Conservation (phyloP, 805 yeast species). For the Tetrapisispora arboricola region DNA sequence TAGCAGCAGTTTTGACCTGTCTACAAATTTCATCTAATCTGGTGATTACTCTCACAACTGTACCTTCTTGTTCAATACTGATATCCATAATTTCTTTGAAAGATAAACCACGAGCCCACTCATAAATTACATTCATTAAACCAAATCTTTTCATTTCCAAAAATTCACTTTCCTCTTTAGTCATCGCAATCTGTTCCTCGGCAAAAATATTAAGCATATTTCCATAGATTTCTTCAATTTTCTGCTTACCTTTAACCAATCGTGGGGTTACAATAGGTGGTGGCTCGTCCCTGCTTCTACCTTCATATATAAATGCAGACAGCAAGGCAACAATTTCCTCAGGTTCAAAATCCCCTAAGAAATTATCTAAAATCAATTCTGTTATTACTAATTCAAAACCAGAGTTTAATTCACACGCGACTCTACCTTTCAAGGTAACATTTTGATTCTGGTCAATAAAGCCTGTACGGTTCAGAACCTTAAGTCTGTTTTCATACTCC, state of each 20-base stretch:
- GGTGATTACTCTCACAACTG: constrained; percentile 91
- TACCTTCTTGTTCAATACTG: constrained; percentile 89
- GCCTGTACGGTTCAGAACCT: constrained; percentile 65
- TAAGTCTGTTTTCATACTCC: constrained; percentile 82
- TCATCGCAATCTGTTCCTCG: constrained; percentile 60
- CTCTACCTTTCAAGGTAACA: constrained; percentile 72
- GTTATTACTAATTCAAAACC: constrained; percentile 90
- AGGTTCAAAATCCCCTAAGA: constrained; percentile 85
- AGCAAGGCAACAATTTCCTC: constrained; percentile 94
- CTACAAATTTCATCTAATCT: constrained; percentile 91
- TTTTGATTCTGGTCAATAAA: constrained; percentile 71
- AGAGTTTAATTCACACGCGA: constrained; percentile 82
- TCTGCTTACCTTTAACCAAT: constrained; percentile 56
- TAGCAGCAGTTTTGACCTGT: constrained; percentile 86
- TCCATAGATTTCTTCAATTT: constrained; percentile 61
- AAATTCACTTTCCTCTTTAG: constrained; percentile 79
- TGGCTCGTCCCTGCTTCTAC: constrained; percentile 51
- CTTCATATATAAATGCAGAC: constrained; percentile 90
- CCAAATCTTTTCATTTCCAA: constrained; percentile 79
- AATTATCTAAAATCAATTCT: constrained; percentile 82
- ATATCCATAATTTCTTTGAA: constrained; percentile 85
- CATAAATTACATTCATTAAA: constrained; percentile 86
- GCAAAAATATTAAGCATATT: constrained; percentile 51
- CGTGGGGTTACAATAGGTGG: constrained; percentile 62
- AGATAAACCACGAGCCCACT: constrained; percentile 94